Base-by-base conservation (phyloP, 2,329 filamentous ascomycete species). In the Lachnellula cervina region DNA sequence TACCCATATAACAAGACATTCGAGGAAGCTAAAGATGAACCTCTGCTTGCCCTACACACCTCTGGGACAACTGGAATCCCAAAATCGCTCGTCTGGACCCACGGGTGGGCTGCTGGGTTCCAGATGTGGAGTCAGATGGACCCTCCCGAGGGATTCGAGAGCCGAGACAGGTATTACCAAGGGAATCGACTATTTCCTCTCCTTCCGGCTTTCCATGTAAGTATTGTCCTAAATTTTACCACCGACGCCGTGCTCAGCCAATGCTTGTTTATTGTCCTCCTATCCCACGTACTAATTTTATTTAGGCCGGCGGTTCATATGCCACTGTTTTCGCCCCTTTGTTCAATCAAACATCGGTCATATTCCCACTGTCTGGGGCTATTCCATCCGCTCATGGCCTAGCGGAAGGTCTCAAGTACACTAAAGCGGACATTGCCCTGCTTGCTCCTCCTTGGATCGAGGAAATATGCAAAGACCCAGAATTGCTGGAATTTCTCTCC, bases 41-140 rank as follows among this genome's bases (percentile, higher is more conserved):
- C 72, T 0, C 71, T 74, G 3, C 68, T 71, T 19, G 65, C 72
- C 34, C 55, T 76, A 1, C 74, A 76, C 47, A 76, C 74, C 0
- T 76, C 73, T 2, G 74, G 74, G 3, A 68, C 71, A 1, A 77
- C 74, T 0, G 74, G 74, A 1, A 48, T 73, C 0, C 74, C 73
- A 2, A 76, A 76, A 50, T 72, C 72, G 0, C 69, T 76, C 14
- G 52, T 64, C 1, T 68, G 68, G 62, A 66, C 70, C 2, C 70
- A 77, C 58, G 69, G 63, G 3, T 60, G 65, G 34, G 56, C 49
- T n/a, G 43, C 54, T 35, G 35, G 49, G 17, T 49, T 23, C 23
- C n/a, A n/a, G 37, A 25, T 13, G 42, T 49, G 34, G 5, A 71
- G 70, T 5, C 62, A 58, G 0, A 57, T 69, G 19, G 72, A 76